phyloP scores from a whole-genome alignment of 2,329 filamentous ascomycete genomes.

The Paradendryphiella salina region DNA sequence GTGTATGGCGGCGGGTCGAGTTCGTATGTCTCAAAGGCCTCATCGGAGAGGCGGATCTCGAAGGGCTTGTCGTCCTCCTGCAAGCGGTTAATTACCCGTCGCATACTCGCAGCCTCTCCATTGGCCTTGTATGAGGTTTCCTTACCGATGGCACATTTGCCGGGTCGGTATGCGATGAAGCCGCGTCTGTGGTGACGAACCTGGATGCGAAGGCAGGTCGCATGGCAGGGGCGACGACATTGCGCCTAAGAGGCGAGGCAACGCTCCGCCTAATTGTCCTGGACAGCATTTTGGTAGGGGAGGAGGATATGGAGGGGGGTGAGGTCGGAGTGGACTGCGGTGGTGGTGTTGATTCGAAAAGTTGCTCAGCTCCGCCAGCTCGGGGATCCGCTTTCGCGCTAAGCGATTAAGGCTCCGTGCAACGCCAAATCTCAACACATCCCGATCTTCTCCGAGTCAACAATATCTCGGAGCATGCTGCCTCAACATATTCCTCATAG shows the following conservation, averaged over 20 bases:
- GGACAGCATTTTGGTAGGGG: constrained; percentile 45
- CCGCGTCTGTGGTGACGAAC: constrained; percentile 92
- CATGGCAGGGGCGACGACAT: constrained; percentile 40
- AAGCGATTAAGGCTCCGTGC: constrained; percentile 14
- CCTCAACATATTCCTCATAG: neutral
- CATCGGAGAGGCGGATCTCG: constrained; percentile 88
- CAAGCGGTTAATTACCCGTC: constrained; percentile 27
- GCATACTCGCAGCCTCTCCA: neutral
- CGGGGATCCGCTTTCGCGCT: constrained; percentile 23
- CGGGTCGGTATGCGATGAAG: constrained; percentile 85
- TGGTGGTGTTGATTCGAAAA: constrained; percentile 27
- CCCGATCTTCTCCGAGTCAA: constrained; percentile 17
- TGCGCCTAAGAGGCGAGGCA: constrained; percentile 47
- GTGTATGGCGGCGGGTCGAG: constrained; percentile 94
- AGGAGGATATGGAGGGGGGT: constrained; percentile 21
- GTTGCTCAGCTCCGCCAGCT: constrained; percentile 26
- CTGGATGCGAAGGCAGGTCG: constrained; percentile 51
- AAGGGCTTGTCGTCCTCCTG: constrained; percentile 95
- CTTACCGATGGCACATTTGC: constrained; percentile 68
- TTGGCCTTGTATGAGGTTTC: constrained; percentile 15
- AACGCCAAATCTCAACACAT: constrained; percentile 13
- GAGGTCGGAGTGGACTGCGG: constrained; percentile 24
- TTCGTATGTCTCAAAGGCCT: constrained; percentile 99
- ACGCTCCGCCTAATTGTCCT: constrained; percentile 47
- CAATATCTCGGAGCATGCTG: neutral